Evolutionary conservation across 176 grass and related monocot genomes (phyloP).

Genomic region (Aegilops umbellulata): DNA sequence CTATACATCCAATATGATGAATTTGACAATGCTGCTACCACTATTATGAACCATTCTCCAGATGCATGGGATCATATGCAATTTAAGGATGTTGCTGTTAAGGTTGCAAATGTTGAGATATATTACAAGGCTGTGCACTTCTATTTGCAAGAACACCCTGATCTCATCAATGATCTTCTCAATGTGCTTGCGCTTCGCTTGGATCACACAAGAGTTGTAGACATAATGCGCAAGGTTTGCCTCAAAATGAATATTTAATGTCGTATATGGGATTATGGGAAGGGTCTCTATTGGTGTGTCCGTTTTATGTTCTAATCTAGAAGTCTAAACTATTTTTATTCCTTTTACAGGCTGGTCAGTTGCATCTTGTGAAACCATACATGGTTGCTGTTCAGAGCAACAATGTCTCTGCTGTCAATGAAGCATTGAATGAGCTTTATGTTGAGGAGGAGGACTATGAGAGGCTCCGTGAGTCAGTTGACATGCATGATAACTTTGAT

Average conservation of each 20-base stretch:
- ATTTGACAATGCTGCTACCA: slow-evolving; percentile 97
- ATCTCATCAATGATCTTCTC: slow-evolving; percentile 95
- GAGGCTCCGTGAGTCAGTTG: slow-evolving; percentile 92
- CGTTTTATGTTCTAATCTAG: not conserved
- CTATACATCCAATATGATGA: slow-evolving; percentile 94
- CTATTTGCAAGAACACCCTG: slow-evolving; percentile 96
- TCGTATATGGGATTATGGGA: not conserved
- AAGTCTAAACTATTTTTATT: slow-evolving; percentile 21
- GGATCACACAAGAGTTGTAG: slow-evolving; percentile 91
- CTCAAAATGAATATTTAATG: not conserved
- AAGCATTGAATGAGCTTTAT: slow-evolving; percentile 96
- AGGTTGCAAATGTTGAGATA: slow-evolving; percentile 95
- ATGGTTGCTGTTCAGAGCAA: slow-evolving; percentile 99
- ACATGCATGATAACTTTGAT: slow-evolving; percentile 98
- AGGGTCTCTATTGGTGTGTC: not conserved
- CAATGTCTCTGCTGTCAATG: slow-evolving; percentile 94
- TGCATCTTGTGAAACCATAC: slow-evolving; percentile 97
- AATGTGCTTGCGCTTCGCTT: slow-evolving; percentile 90
- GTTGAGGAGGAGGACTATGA: slow-evolving; percentile 97
- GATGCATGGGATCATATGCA: slow-evolving; percentile 99
- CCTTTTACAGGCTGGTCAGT: slow-evolving; percentile 69
- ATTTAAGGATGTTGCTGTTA: slow-evolving; percentile 90
- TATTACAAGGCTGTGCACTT: slow-evolving; percentile 98
- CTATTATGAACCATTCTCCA: slow-evolving; percentile 99
- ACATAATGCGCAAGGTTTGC: slow-evolving; percentile 93